A percentile compares a stretch with the other conserved stretches of the same genome.
Conservation (phyloP, 257 asterid species). For the Nyctanthes arbortristis region DNA sequence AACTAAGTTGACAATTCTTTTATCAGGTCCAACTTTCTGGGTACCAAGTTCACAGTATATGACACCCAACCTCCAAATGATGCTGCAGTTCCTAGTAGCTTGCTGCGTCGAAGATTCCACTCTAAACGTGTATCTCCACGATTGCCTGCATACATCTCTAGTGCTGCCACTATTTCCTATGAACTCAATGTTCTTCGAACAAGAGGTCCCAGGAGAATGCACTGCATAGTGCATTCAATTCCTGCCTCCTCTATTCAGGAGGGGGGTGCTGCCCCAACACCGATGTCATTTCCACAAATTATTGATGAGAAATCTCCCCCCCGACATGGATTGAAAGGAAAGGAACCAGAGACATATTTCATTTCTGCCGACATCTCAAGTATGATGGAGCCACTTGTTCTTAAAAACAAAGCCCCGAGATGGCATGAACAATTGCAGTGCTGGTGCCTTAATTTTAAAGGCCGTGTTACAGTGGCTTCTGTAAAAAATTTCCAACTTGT, state of each 20-base stretch:
- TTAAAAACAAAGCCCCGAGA: slow-evolving; percentile 82
- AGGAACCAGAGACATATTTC: slow-evolving; percentile 30
- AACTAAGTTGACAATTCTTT: slow-evolving; percentile 14
- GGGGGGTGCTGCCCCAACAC: slow-evolving; percentile 91
- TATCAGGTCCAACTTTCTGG: slow-evolving; percentile 85
- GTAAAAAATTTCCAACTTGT: slow-evolving; percentile 92
- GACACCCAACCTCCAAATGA: slow-evolving; percentile 77
- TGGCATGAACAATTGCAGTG: slow-evolving; percentile 97
- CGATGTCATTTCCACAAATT: slow-evolving; percentile 51
- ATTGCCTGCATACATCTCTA: slow-evolving; percentile 70
- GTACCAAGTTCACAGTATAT: slow-evolving; percentile 82
- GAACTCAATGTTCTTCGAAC: slow-evolving; percentile 91
- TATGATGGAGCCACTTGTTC: slow-evolving; percentile 53
- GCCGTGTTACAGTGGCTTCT: slow-evolving; percentile 92
- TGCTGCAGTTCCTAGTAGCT: slow-evolving; percentile 38
- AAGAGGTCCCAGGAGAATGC: slow-evolving; percentile 94
- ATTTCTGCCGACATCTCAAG: slow-evolving; percentile 33
- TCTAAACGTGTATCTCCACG: slow-evolving; percentile 79
- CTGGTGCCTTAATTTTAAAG: slow-evolving; percentile 94
- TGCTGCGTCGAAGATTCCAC: slow-evolving; percentile 65
- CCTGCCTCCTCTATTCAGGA: slow-evolving; percentile 76
- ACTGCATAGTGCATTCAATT: slow-evolving; percentile 67
- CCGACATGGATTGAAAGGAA: slow-evolving; percentile 29
- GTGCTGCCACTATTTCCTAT: slow-evolving; percentile 58
- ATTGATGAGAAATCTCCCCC: slow-evolving; percentile 37